Evolutionary conservation across 176 grass and related monocot genomes (phyloP).

Genomic region (Elaeis guineensis): DNA sequence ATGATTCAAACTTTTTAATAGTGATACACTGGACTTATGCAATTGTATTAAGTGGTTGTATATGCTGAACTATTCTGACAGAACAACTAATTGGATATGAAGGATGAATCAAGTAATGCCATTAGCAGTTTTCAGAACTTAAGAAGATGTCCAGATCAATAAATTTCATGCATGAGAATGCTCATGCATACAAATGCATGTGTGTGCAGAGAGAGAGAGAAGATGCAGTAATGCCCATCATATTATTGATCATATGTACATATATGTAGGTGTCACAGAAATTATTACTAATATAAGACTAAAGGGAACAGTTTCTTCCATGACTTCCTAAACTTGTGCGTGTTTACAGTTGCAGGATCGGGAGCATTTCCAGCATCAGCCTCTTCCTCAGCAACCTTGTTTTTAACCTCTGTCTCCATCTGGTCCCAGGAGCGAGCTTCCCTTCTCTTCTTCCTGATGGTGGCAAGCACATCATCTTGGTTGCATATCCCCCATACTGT

Average conservation of each 20-base stretch:
- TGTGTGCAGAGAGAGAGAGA: too few relatives aligned
- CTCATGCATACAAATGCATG: too few relatives aligned
- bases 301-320: conserved; percentile 90
- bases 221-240: not conserved
- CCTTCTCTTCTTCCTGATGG: conserved; percentile 69
- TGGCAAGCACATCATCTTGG: conserved; percentile 54
- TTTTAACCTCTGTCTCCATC: not conserved
- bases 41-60: too few relatives aligned
- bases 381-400: not conserved
- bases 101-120: too few relatives aligned
- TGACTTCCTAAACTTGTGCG: conserved; percentile 44
- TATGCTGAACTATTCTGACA: too few relatives aligned
- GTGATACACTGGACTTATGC: too few relatives aligned
- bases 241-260: not conserved
- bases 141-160: too few relatives aligned
- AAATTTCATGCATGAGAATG: too few relatives aligned
- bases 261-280: not conserved
- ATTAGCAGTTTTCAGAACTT: too few relatives aligned
- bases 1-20: too few relatives aligned
- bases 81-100: too few relatives aligned
- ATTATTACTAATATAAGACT: conserved; percentile 18
- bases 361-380: not conserved
- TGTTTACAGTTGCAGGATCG: conserved; percentile 22
- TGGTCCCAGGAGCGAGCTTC: conserved; percentile 55
- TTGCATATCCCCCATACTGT: conserved; percentile 93